These are phyloP conservation scores for Penicillium lagena DNA, from an alignment of 495 filamentous ascomycete genomes.

Conservation along the genomic window DNA sequence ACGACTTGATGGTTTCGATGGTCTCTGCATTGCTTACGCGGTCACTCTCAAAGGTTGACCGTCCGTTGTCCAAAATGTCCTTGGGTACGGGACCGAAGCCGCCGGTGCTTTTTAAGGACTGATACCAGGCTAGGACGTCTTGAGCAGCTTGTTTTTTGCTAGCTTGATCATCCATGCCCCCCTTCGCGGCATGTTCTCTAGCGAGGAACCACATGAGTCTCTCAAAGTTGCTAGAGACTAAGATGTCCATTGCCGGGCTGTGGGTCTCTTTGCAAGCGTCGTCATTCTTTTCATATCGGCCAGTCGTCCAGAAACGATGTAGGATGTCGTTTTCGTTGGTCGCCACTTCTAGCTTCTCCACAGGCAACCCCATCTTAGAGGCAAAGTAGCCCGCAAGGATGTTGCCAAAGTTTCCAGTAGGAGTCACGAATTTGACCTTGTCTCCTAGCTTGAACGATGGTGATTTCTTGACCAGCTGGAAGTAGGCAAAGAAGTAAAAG, in stretches of 20 bases:
- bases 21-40: constrained; percentile 5
- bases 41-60: constrained; percentile 52
- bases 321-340: constrained; percentile 94
- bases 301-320: constrained; percentile 59
- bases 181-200: neutral
- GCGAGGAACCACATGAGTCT: constrained; percentile 91
- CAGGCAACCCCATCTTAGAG: constrained; percentile 80
- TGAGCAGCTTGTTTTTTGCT: constrained; percentile 49
- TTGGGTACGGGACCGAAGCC: constrained; percentile 62
- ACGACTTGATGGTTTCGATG: constrained; percentile 14
- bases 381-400: constrained; percentile 92
- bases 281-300: constrained; percentile 62
- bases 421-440: constrained; percentile 73
- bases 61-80: constrained; percentile 50
- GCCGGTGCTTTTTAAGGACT: constrained; percentile 60
- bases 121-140: constrained; percentile 61
- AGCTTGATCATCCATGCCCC: constrained; percentile 1
- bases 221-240: constrained; percentile 94
- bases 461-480: constrained; percentile 53
- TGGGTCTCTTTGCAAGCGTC: constrained; percentile 65
- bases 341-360: constrained; percentile 75
- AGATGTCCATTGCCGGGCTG: constrained; percentile 92
- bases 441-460: constrained; percentile 42
- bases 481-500: constrained; percentile 86
- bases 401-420: constrained; percentile 96